Conservation (phyloP, 1,139 yeast species). For the Magnusiomyces fungicola region DNA sequence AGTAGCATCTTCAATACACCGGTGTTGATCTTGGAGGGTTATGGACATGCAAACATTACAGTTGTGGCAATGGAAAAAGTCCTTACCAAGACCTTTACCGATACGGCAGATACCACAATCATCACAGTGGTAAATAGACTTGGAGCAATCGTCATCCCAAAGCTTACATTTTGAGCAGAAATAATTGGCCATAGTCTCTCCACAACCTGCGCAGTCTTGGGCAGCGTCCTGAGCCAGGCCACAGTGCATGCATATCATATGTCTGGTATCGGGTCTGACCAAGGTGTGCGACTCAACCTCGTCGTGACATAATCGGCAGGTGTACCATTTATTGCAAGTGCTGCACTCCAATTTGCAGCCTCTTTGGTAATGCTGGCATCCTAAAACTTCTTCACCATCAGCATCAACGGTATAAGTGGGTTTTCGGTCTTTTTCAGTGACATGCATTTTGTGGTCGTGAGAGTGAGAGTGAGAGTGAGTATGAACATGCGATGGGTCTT, state of each 20-base stretch:
- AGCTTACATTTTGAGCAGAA: conserved; percentile 72
- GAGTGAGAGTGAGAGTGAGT: background rate
- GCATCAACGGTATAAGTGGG: conserved; percentile 45
- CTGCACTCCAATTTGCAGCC: conserved; percentile 82
- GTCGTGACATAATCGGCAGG: conserved; percentile 87
- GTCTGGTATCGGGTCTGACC: conserved; percentile 54
- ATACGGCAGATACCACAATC: conserved; percentile 89
- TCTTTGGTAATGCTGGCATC: conserved; percentile 79
- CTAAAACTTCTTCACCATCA: conserved; percentile 39
- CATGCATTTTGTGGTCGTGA: conserved; percentile 18
- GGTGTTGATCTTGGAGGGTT: conserved; percentile 67
- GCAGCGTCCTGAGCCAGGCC: conserved; percentile 66
- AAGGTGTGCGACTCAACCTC: conserved; percentile 51
- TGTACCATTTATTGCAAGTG: conserved; percentile 62
- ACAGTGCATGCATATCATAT: conserved; percentile 77
- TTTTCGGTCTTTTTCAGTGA: conserved; percentile 43
- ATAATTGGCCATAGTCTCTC: conserved; percentile 59
- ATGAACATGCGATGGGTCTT: background rate
- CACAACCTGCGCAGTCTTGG: conserved; percentile 62
- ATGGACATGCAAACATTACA: conserved; percentile 87
- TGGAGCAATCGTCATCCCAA: conserved; percentile 64
- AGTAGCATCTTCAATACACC: conserved; percentile 79
- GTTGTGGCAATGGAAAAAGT: conserved; percentile 84
- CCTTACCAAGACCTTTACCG: conserved; percentile 81
- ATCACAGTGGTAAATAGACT: conserved; percentile 85